Evolutionary conservation across 1,284 basidiomycete genomes (phyloP).

Genomic region (Trametes pubescens): DNA sequence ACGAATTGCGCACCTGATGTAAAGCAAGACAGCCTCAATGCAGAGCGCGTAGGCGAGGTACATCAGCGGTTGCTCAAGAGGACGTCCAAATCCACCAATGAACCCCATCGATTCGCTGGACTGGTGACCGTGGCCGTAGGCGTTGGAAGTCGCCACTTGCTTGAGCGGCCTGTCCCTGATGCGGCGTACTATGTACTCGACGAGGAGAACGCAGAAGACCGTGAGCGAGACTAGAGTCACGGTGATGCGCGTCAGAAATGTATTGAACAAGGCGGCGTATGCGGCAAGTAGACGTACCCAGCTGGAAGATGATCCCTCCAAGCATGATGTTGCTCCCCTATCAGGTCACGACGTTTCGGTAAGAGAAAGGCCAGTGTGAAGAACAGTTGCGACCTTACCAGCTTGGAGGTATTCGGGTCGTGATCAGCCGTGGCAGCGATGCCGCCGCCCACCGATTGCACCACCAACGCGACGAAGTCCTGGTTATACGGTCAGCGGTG

Average conservation of each 20-base stretch:
- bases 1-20: constrained; percentile 42
- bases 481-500: constrained; percentile 10
- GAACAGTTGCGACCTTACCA: neutral
- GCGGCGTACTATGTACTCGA: constrained; percentile 54
- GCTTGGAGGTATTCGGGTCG: neutral
- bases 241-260: neutral
- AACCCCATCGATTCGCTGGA: neutral
- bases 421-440: constrained; percentile 29
- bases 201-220: constrained; percentile 47
- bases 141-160: neutral
- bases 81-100: neutral
- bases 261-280: neutral
- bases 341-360: constrained; percentile 1
- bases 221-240: constrained; percentile 46
- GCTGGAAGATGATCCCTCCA: constrained; percentile 54
- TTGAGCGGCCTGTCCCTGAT: constrained; percentile 43
- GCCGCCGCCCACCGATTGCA: constrained; percentile 55
- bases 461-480: constrained; percentile 51
- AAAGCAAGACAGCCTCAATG: constrained; percentile 44
- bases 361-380: neutral
- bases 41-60: constrained; percentile 42
- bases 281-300: constrained; percentile 37
- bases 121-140: neutral
- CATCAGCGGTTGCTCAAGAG: constrained; percentile 35
- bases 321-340: constrained; percentile 50